Percentiles rank a stretch among this genome's conserved stretches.
These are phyloP conservation scores for Petrea volubilis DNA, from an alignment of 257 asterid species.

Conservation along the genomic window DNA sequence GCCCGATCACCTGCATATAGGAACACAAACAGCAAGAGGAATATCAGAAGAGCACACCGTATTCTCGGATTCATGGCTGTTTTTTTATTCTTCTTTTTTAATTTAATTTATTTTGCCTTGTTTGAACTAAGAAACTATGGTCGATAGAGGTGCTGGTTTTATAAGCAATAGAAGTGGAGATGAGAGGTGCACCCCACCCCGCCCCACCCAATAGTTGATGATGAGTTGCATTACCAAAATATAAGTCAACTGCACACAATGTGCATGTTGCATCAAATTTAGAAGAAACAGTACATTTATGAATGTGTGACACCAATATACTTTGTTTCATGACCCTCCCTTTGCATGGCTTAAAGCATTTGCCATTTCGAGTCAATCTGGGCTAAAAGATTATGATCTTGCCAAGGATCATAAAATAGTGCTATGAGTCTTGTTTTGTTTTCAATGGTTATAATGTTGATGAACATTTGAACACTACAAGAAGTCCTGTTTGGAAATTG, in stretches of 20 bases:
- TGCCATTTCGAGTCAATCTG: background rate
- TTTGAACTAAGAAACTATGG: background rate
- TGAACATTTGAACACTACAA: background rate
- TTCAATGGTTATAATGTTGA: background rate
- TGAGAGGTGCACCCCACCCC: conserved; percentile 18
- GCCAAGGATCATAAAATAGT: background rate
- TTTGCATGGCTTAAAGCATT: conserved; percentile 25
- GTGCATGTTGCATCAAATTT: conserved; percentile 32
- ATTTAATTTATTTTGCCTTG: background rate
- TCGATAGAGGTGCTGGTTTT: conserved; percentile 23
- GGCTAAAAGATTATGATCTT: background rate
- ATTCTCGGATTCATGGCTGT: conserved; percentile 37
- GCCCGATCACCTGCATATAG: conserved; percentile 48
- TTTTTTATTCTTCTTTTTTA: background rate
- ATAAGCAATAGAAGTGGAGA: conserved; percentile 32
- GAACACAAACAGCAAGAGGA: conserved; percentile 36
- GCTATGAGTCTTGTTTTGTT: background rate
- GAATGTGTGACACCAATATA: conserved; percentile 10
- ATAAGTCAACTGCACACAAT: conserved; percentile 66
- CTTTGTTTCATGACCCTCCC: background rate
- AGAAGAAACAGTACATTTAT: conserved; percentile 15
- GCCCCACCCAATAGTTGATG: conserved; percentile 37
- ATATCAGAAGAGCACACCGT: conserved; percentile 22
- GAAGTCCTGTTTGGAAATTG: no score
- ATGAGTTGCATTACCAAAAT: conserved; percentile 45